These are phyloP conservation scores for Alternaria atra DNA, from an alignment of 2,329 filamentous ascomycete genomes.

Conservation along the genomic window DNA sequence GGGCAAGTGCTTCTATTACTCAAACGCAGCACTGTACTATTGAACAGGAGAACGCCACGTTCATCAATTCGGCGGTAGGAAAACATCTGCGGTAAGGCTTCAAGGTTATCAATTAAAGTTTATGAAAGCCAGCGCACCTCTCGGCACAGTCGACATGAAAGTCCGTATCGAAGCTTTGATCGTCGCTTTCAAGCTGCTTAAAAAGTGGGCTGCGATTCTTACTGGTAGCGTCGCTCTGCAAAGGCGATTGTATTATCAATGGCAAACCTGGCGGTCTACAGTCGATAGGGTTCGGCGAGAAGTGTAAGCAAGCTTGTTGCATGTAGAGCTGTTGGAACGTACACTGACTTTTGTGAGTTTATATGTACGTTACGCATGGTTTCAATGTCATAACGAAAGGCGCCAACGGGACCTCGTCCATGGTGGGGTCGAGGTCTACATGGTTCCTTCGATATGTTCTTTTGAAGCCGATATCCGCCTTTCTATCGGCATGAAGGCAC, in stretches of 20 bases:
- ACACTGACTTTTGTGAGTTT: too few relatives aligned
- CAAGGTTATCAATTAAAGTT: too few relatives aligned
- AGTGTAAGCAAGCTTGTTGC: background rate
- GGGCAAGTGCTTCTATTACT: background rate
- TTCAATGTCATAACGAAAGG: background rate
- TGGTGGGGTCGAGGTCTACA: conserved; percentile 56
- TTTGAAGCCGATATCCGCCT: conserved; percentile 55
- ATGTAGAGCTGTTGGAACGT: background rate
- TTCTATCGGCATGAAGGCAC: conserved; percentile 49
- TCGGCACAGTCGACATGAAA: background rate
- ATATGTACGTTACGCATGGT: background rate
- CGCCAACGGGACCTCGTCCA: conserved; percentile 44
- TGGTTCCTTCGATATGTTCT: conserved; percentile 51
- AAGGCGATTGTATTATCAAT: background rate
- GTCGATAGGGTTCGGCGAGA: background rate
- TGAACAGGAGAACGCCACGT: too few relatives aligned
- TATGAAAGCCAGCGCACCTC: too few relatives aligned
- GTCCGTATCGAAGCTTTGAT: background rate
- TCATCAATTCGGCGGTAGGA: too few relatives aligned
- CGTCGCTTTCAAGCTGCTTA: background rate
- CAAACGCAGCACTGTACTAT: background rate
- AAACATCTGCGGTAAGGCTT: too few relatives aligned
- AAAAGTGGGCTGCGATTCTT: background rate
- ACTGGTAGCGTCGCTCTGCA: background rate
- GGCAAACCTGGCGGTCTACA: background rate